Evolutionary conservation across 169 alveolate genomes (phyloP).

Genomic region (Neospora caninum): DNA sequence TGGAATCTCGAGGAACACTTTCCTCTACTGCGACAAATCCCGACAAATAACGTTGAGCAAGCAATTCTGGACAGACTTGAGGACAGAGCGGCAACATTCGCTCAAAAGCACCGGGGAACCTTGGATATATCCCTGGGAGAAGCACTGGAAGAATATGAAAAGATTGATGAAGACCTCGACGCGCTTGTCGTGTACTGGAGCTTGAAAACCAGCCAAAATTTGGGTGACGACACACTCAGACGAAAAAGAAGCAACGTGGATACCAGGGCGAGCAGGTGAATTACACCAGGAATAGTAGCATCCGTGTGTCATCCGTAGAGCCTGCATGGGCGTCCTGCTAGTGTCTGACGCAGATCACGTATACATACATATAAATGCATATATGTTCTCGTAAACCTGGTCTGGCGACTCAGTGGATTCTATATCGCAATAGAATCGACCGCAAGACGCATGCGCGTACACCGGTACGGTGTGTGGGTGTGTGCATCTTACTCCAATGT

Average conservation of each 20-base stretch:
- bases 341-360: no score
- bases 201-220: neutral
- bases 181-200: neutral
- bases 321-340: no score
- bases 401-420: no score
- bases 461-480: no score
- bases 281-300: neutral
- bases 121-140: conserved; percentile 2
- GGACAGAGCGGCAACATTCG: neutral
- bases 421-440: no score
- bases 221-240: neutral
- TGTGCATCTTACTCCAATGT: no score
- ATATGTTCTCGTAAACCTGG: no score
- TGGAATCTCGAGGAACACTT: neutral
- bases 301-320: no score
- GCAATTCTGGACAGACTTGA: neutral
- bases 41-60: neutral
- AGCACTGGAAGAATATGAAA: neutral
- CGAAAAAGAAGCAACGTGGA: neutral
- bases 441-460: no score
- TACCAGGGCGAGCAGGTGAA: conserved; percentile 6
- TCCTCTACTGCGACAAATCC: neutral
- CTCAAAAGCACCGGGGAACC: neutral
- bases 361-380: no score
- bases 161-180: conserved; percentile 11